phyloP scores from a whole-genome alignment of 768 basidiomycete genomes.

The Gymnopilus junonius region DNA sequence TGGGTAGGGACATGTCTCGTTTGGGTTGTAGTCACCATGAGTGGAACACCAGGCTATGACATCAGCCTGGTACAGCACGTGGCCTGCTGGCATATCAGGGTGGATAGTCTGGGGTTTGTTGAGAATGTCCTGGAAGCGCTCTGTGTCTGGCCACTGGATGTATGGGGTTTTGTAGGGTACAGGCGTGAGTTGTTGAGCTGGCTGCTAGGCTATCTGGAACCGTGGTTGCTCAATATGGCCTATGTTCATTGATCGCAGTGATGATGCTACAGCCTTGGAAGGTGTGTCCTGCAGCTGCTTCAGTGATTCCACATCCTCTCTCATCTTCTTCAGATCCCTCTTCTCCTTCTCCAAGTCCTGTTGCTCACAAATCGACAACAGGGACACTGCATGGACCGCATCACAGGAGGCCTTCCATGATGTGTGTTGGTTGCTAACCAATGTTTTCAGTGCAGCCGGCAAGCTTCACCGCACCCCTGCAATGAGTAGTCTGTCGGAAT shows the following conservation, averaged over 20 bases:
- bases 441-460: constrained; percentile 6
- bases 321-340: too few relatives aligned
- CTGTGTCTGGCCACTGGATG: not conserved
- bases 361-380: constrained; percentile 7
- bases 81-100: constrained; percentile 17
- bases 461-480: not conserved
- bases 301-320: not conserved
- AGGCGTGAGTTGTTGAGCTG: not conserved
- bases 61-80: constrained; percentile 11
- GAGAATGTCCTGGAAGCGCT: not conserved
- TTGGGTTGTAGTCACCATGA: not conserved
- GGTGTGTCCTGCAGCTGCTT: not conserved
- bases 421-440: not conserved
- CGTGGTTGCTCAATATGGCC: not conserved
- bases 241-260: not conserved
- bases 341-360: not conserved
- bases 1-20: constrained; percentile 22
- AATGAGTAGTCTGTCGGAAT: constrained; percentile 17
- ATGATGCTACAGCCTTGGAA: not conserved
- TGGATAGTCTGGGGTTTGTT: constrained; percentile 6
- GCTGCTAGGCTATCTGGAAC: not conserved
- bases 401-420: constrained; percentile 19
- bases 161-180: not conserved
- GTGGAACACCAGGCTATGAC: constrained; percentile 5
- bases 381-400: constrained; percentile 1